phyloP scores from a whole-genome alignment of 2,329 filamentous ascomycete genomes.

The Alternaria dauci region DNA sequence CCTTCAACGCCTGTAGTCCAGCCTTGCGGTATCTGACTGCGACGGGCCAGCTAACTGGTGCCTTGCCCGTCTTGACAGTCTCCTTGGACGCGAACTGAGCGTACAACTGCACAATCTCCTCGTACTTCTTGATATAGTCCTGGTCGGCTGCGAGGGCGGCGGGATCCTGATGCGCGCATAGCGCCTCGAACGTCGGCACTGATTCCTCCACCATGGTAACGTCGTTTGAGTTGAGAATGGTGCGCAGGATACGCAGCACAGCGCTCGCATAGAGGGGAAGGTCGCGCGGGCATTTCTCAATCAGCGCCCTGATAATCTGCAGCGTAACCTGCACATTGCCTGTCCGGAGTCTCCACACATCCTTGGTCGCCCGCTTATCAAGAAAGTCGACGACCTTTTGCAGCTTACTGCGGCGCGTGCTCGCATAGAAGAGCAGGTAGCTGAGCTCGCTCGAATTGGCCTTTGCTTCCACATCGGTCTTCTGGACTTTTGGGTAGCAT shows the following conservation, averaged over 20 bases:
- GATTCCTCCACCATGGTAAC: constrained; percentile 94
- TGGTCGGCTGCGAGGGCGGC: constrained; percentile 86
- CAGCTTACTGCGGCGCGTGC: constrained; percentile 91
- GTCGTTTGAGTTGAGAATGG: constrained; percentile 84
- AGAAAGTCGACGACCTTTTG: constrained; percentile 95
- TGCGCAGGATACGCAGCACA: constrained; percentile 83
- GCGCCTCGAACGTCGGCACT: constrained; percentile 83
- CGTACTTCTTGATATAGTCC: constrained; percentile 81
- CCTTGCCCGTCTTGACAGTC: constrained; percentile 49
- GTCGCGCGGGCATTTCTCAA: constrained; percentile 92
- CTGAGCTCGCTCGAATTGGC: constrained; percentile 96
- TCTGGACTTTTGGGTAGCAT: constrained; percentile 93
- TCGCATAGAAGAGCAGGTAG: constrained; percentile 96
- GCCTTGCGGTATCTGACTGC: constrained; percentile 68
- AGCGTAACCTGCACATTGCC: constrained; percentile 95
- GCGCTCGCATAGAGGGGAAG: constrained; percentile 86
- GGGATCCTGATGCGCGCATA: constrained; percentile 88
- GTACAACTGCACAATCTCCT: constrained; percentile 81
- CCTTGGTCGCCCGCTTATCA: constrained; percentile 89
- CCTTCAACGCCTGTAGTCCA: constrained; percentile 75
- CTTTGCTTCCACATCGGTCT: constrained; percentile 86
- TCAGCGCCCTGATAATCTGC: constrained; percentile 87
- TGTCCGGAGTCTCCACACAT: constrained; percentile 88
- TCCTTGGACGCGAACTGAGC: constrained; percentile 78
- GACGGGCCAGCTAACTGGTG: constrained; percentile 72